These are phyloP conservation scores for Pythium rishiriense DNA, from an alignment of 352 stramenopile genomes.

Conservation along the genomic window DNA sequence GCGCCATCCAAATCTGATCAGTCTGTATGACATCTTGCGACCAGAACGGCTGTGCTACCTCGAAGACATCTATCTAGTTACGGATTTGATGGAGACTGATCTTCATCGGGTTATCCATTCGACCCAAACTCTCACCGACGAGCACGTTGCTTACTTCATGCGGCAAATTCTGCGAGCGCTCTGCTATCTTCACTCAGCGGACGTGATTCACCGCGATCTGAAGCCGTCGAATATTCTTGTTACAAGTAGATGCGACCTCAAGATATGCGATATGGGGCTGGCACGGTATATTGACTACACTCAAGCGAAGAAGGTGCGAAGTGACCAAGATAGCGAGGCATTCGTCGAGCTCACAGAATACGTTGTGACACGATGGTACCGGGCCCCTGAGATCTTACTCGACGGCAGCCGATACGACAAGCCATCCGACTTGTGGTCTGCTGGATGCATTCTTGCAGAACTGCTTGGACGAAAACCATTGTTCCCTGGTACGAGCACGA, in stretches of 20 bases:
- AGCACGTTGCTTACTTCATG: slow-evolving; percentile 95
- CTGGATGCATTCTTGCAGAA: slow-evolving; percentile 96
- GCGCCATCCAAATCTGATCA: slow-evolving; percentile 91
- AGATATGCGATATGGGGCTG: slow-evolving; percentile 96
- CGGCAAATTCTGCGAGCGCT: slow-evolving; percentile 96
- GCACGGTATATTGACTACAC: slow-evolving; percentile 75
- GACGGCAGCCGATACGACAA: slow-evolving; percentile 77
- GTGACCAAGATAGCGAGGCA: slow-evolving; percentile 23
- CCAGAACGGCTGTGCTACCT: slow-evolving; percentile 93
- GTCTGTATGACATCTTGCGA: slow-evolving; percentile 92
- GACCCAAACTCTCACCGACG: slow-evolving; percentile 89
- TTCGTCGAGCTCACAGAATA: slow-evolving; percentile 82
- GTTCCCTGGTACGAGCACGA: slow-evolving; percentile 95
- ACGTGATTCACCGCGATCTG: slow-evolving; percentile 96
- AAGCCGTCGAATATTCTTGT: slow-evolving; percentile 97
- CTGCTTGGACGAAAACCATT: slow-evolving; percentile 93
- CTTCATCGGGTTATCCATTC: slow-evolving; percentile 91
- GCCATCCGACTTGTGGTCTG: slow-evolving; percentile 80
- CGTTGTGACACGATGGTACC: slow-evolving; percentile 80
- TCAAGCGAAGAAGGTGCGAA: slow-evolving; percentile 47
- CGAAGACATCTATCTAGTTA: slow-evolving; percentile 96
- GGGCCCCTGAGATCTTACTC: slow-evolving; percentile 93
- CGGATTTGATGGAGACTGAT: slow-evolving; percentile 96
- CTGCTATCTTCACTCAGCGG: slow-evolving; percentile 97
- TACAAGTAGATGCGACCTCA: slow-evolving; percentile 95